Evolutionary conservation across 2,329 filamentous ascomycete genomes (phyloP).

Genomic region (Ophiostoma angusticollis): DNA sequence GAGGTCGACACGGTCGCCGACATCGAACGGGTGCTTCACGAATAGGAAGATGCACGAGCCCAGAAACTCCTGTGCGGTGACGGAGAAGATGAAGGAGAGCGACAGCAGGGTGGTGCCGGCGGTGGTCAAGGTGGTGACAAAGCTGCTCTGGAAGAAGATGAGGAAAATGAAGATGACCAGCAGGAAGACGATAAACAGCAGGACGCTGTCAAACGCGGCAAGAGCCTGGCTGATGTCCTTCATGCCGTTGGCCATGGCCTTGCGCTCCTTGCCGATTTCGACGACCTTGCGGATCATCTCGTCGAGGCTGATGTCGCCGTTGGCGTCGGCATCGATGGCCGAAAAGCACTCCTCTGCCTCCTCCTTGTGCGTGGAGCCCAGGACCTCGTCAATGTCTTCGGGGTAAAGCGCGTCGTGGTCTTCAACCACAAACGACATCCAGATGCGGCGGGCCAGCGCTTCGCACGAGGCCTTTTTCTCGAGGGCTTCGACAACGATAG

Average conservation of each 20-base stretch:
- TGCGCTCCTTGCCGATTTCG: conserved; percentile 73
- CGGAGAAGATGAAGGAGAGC: conserved; percentile 91
- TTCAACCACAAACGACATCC: conserved; percentile 97
- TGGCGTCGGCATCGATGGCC: conserved; percentile 71
- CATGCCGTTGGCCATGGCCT: conserved; percentile 85
- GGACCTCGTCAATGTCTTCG: conserved; percentile 79
- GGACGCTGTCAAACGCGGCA: conserved; percentile 74
- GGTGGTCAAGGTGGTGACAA: conserved; percentile 74
- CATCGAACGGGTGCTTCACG: conserved; percentile 95
- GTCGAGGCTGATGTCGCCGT: conserved; percentile 87
- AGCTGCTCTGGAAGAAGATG: conserved; percentile 77
- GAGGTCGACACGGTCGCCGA: conserved; percentile 87
- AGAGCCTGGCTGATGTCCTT: conserved; percentile 95
- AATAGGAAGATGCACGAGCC: conserved; percentile 98
- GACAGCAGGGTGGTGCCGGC: conserved; percentile 87
- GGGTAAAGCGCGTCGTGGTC: conserved; percentile 65
- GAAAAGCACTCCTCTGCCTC: conserved; percentile 81
- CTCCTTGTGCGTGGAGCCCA: conserved; percentile 57
- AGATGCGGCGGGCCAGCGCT: conserved; percentile 84
- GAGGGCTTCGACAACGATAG: conserved; percentile 75
- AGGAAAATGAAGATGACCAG: conserved; percentile 77
- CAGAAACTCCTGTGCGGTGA: conserved; percentile 87
- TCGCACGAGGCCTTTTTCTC: conserved; percentile 76
- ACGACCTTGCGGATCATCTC: conserved; percentile 86
- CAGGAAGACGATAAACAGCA: conserved; percentile 69